Evolutionary conservation across 352 stramenopile species (phyloP).

Genomic region (Globisporangium orthogonon): DNA sequence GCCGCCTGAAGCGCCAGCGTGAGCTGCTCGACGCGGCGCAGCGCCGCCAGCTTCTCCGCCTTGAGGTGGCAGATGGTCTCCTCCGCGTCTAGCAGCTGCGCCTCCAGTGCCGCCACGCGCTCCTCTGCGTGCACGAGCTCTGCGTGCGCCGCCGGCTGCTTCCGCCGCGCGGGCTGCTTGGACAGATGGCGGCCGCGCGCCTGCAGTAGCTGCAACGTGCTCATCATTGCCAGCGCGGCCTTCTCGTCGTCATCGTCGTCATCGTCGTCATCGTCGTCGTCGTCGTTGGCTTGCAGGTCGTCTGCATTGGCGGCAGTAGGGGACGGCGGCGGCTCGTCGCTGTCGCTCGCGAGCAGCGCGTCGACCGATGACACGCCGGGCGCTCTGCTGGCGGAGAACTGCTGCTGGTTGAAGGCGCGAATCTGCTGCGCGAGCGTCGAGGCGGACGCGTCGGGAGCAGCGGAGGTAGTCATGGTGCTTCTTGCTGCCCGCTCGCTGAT

Average conservation of each 20-base stretch:
- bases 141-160: constrained; percentile 3
- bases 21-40: constrained; percentile 52
- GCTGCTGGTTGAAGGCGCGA: constrained; percentile 10
- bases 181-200: not conserved
- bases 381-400: not conserved
- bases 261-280: constrained; percentile 7
- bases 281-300: not conserved
- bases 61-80: constrained; percentile 73
- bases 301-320: not conserved
- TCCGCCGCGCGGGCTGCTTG: not conserved
- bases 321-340: not conserved
- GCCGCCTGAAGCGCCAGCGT: constrained; percentile 5
- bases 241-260: constrained; percentile 11
- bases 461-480: too few relatives aligned
- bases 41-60: constrained; percentile 55
- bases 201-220: constrained; percentile 11
- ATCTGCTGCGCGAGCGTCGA: constrained; percentile 7
- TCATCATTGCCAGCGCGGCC: constrained; percentile 11
- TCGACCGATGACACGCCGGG: not conserved
- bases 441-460: not conserved
- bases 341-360: constrained; percentile 4
- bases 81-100: constrained; percentile 55
- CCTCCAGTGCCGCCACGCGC: constrained; percentile 35
- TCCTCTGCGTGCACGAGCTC: constrained; percentile 58
- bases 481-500: not conserved